Percentiles rank a stretch among this genome's conserved stretches.
Evolutionary conservation across 345 rosid genomes (phyloP).

Genomic region (Salix brachista): DNA sequence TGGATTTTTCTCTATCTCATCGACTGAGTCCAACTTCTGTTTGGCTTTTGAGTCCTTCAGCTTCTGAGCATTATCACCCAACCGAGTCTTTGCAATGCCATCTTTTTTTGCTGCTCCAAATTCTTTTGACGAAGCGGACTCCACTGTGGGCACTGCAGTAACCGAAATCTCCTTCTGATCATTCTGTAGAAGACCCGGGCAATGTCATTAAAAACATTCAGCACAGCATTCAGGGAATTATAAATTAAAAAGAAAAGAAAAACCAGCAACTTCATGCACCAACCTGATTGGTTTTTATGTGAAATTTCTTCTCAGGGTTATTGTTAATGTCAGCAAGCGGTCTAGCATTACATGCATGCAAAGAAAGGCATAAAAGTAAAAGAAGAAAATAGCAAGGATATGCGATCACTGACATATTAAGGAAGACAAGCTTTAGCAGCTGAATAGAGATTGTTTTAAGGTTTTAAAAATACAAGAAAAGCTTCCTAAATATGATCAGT

Average conservation of each 20-base stretch:
- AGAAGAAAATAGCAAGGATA: slow-evolving; percentile 28
- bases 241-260: background rate
- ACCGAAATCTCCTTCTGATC: slow-evolving; percentile 9
- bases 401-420: slow-evolving; percentile 28
- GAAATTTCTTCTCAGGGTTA: slow-evolving; percentile 27
- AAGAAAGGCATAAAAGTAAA: slow-evolving; percentile 29
- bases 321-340: slow-evolving; percentile 25
- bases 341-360: slow-evolving; percentile 49
- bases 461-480: background rate
- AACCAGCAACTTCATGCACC: background rate
- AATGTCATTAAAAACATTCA: background rate
- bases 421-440: background rate
- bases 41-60: slow-evolving; percentile 2
- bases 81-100: background rate
- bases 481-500: background rate
- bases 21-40: slow-evolving; percentile 1
- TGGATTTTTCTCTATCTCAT: slow-evolving; percentile 15
- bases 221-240: background rate
- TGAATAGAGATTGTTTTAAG: background rate
- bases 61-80: background rate
- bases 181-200: slow-evolving; percentile 2
- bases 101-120: slow-evolving; percentile 15
- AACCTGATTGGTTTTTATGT: slow-evolving; percentile 24
- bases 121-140: slow-evolving; percentile 8
- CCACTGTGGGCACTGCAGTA: slow-evolving; percentile 3